These are phyloP conservation scores for Bryoerythrophyllum caledonicum DNA, from an alignment of 225 moss, liverwort and hornwort species.

Conservation along the genomic window DNA sequence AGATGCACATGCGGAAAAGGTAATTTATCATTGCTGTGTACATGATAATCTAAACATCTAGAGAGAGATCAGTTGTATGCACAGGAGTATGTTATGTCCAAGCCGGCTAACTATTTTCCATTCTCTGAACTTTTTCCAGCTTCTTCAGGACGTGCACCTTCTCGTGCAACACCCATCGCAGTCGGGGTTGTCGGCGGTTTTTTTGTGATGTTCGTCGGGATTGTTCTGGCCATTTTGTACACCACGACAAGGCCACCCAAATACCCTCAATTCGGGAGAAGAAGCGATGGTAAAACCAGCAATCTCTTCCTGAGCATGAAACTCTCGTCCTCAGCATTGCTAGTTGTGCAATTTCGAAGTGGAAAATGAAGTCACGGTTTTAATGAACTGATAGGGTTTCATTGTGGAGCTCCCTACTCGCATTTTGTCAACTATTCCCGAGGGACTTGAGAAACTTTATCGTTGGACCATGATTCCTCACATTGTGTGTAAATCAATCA, in stretches of 20 bases:
- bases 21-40: neutral
- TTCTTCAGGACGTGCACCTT: constrained; percentile 11
- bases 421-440: neutral
- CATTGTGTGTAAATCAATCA: neutral
- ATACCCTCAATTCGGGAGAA: constrained; percentile 42
- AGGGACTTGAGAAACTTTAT: neutral
- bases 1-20: constrained; percentile 44
- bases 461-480: neutral
- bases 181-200: constrained; percentile 29
- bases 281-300: constrained; percentile 16
- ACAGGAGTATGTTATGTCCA: neutral
- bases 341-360: too few species aligned
- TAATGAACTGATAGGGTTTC: too few species aligned
- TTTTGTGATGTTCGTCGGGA: neutral
- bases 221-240: constrained; percentile 28
- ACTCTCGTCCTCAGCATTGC: too few species aligned
- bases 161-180: constrained; percentile 11
- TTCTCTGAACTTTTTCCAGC: constrained; percentile 27
- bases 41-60: neutral
- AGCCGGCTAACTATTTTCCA: neutral
- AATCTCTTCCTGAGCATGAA: too few species aligned
- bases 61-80: neutral
- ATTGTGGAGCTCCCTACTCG: too few species aligned
- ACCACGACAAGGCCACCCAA: constrained; percentile 23
- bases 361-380: too few species aligned